Conservation (phyloP, 345 rosid genomes). For the thale cress (Arabidopsis thaliana) region TAIR10.1 NC_003074.8:6841001-6841500, state of each 20-base stretch:
- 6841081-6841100: conserved; percentile 98
- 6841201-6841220: conserved; percentile 36
- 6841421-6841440: conserved; percentile 95
- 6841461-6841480: conserved; percentile 97
- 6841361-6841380: conserved; percentile 60
- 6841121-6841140: conserved; percentile 58
- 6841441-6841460: conserved; percentile 96
- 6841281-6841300: conserved; percentile 4
- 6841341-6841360: conserved; percentile 45
- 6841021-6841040: conserved; percentile 91
- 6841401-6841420: conserved; percentile 69
- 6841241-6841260: background rate
- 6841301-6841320: background rate
- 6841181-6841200: conserved; percentile 33
- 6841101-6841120: conserved; percentile 65
- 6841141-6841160: conserved; percentile 58
- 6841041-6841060: conserved; percentile 96
- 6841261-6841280: background rate
- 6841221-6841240: conserved; percentile 15
- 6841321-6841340: conserved; percentile 60
- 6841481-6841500: conserved; percentile 96
- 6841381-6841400: conserved; percentile 61
- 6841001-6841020: conserved; percentile 91
- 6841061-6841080: conserved; percentile 79
- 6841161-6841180: conserved; percentile 15